Evolutionary conservation across 2,329 filamentous ascomycete species (phyloP).

Genomic region (Fusarium armeniacum): DNA sequence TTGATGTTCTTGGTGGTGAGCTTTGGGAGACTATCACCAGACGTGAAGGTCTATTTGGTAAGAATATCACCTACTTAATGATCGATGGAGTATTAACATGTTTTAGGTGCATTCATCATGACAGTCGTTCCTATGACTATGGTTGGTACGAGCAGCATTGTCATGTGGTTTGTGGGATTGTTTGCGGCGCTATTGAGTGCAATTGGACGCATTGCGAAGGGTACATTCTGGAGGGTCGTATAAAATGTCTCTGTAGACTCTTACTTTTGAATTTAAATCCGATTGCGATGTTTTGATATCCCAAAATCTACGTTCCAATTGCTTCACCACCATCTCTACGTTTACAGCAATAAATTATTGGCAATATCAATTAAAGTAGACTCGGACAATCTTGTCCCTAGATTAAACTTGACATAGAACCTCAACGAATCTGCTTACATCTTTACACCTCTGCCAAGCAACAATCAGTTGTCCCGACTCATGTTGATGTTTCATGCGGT

Average conservation of each 20-base stretch:
- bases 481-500: not conserved
- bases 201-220: not conserved
- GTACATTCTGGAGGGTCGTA: not conserved
- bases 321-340: rapidly evolving
- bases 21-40: slow-evolving; percentile 4
- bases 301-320: not conserved
- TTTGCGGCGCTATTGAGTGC: not conserved
- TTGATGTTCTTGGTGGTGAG: not conserved
- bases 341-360: not conserved
- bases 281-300: not conserved
- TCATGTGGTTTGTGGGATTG: not conserved
- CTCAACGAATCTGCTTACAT: rapidly evolving
- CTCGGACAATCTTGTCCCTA: not conserved
- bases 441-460: not conserved
- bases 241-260: not conserved
- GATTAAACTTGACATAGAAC: rapidly evolving
- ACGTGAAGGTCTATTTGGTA: not conserved
- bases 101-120: not conserved
- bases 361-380: rapidly evolving
- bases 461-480: rapidly evolving
- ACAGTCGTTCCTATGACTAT: not conserved
- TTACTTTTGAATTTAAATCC: not conserved
- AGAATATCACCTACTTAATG: not conserved
- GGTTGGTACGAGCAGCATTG: slow-evolving; percentile 1
- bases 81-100: not conserved